Conservation (phyloP, 2,329 filamentous ascomycete species). For the Hirsutella thompsonii region DNA sequence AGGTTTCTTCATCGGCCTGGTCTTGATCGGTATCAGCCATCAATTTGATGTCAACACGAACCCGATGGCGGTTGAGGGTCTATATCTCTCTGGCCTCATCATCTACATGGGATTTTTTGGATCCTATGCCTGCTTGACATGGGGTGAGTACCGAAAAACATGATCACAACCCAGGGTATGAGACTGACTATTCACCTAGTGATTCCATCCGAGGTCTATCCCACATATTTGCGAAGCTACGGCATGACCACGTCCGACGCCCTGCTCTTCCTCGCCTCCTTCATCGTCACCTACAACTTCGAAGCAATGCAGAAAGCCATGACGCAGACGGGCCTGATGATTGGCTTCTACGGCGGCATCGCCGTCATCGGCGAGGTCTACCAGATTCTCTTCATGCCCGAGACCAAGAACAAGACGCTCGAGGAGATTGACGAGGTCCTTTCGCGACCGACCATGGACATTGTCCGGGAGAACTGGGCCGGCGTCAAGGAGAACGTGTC, state of each 20-base stretch:
- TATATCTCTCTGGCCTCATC: slow-evolving; percentile 56
- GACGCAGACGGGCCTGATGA: slow-evolving; percentile 48
- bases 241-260: slow-evolving; percentile 61
- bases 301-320: slow-evolving; percentile 56
- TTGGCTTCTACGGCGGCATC: slow-evolving; percentile 66
- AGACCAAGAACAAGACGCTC: slow-evolving; percentile 55
- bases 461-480: slow-evolving; percentile 45
- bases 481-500: slow-evolving; percentile 17
- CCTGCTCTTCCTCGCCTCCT: slow-evolving; percentile 57
- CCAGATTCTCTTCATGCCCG: slow-evolving; percentile 63
- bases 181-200: slow-evolving; percentile 18
- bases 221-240: slow-evolving; percentile 58
- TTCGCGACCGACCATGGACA: slow-evolving; percentile 45
- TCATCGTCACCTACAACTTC: slow-evolving; percentile 68
- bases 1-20: slow-evolving; percentile 56
- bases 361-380: slow-evolving; percentile 59
- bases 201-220: slow-evolving; percentile 56
- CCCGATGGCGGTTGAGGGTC: slow-evolving; percentile 35
- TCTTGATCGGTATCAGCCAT: slow-evolving; percentile 54
- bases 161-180: neutral
- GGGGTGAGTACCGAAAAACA: slow-evolving; percentile 19
- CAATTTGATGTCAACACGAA: slow-evolving; percentile 35
- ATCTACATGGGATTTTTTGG: slow-evolving; percentile 59
- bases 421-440: slow-evolving; percentile 63
- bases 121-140: slow-evolving; percentile 50